Conservation (phyloP, 257 asterid genomes). For the Vinca minor region DNA sequence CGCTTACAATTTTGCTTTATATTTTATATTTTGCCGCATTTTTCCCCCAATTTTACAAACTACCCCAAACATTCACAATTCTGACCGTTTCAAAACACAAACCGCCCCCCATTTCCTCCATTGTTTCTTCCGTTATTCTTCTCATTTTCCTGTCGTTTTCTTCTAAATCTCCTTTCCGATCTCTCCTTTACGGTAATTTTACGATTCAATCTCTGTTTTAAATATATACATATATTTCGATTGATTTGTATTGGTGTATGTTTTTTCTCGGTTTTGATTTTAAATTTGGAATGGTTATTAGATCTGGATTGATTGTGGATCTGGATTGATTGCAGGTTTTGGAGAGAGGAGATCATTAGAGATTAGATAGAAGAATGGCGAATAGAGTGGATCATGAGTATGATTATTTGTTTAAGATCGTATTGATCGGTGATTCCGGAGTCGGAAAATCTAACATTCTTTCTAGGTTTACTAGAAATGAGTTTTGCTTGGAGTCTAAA, state of each 20-base stretch:
- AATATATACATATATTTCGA: not conserved
- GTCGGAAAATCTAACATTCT: constrained; percentile 62
- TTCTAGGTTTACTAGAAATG: constrained; percentile 52
- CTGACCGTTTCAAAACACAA: constrained; percentile 27
- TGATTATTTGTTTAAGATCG: constrained; percentile 57
- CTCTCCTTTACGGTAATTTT: constrained; percentile 28
- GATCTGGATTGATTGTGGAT: constrained; percentile 24
- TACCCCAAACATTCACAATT: constrained; percentile 4
- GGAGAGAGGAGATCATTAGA: constrained; percentile 14
- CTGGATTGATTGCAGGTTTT: too few species aligned
- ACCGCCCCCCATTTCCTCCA: not conserved
- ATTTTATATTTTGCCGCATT: constrained; percentile 25
- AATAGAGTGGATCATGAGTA: constrained; percentile 51
- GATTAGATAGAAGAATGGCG: too few species aligned
- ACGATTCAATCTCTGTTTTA: not conserved
- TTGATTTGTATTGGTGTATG: not conserved
- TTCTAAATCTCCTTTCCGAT: constrained; percentile 15
- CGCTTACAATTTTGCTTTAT: too few species aligned
- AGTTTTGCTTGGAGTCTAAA: constrained; percentile 55
- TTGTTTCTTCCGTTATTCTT: constrained; percentile 9
- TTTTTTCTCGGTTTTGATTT: not conserved
- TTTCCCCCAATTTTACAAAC: not conserved
- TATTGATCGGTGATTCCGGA: constrained; percentile 56
- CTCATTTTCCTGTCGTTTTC: not conserved
- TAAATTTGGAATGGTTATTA: constrained; percentile 5